phyloP scores from a whole-genome alignment of 257 asterid species.

The Gardenia jasminoides region DNA sequence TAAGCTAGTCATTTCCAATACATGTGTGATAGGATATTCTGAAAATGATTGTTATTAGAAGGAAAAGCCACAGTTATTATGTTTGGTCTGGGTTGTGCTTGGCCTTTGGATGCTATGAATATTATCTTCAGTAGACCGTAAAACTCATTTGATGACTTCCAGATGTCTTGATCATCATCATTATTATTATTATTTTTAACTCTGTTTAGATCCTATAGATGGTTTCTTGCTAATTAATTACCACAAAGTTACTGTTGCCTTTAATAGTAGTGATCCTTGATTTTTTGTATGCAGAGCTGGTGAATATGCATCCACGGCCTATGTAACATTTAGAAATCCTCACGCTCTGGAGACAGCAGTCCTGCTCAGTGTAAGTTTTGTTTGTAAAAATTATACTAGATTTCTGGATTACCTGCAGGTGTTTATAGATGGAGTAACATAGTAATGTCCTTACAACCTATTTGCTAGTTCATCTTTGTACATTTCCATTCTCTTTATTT shows the following conservation, averaged over 20 bases:
- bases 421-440: not conserved
- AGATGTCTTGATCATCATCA: too few relatives aligned
- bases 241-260: constrained; percentile 3
- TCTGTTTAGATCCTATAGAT: not conserved
- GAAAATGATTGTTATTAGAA: not conserved
- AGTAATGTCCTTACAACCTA: not conserved
- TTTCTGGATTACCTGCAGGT: not conserved
- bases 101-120: not conserved
- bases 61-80: not conserved
- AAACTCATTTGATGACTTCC: not conserved
- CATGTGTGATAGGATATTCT: not conserved
- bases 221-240: not conserved
- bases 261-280: constrained; percentile 18
- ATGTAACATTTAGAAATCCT: constrained; percentile 76
- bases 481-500: not conserved
- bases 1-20: not conserved
- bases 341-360: constrained; percentile 96
- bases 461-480: not conserved
- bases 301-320: constrained; percentile 76
- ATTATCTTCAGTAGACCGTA: not conserved
- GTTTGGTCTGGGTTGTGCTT: not conserved
- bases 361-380: constrained; percentile 82
- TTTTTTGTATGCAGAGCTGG: constrained; percentile 64
- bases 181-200: too few relatives aligned
- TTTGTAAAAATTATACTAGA: constrained; percentile 5